These are phyloP conservation scores for Epichloe sp. DNA, from an alignment of 2,329 filamentous ascomycete species.

Conservation along the genomic window DNA sequence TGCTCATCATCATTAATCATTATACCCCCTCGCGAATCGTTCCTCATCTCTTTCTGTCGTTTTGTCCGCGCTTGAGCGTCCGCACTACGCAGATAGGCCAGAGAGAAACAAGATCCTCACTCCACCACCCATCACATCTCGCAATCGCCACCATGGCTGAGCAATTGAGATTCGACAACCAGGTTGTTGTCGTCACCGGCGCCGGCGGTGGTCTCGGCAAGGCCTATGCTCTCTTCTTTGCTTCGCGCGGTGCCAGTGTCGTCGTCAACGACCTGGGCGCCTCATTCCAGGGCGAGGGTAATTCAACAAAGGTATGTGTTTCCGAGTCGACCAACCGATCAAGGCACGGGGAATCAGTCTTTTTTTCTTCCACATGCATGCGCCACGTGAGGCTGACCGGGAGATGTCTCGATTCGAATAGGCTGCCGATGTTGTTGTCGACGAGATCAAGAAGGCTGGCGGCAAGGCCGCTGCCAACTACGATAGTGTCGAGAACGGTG, in stretches of 20 bases:
- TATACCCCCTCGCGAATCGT: neutral
- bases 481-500: constrained; percentile 84
- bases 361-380: neutral
- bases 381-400: neutral
- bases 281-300: constrained; percentile 86
- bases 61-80: constrained; percentile 5
- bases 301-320: constrained; percentile 59
- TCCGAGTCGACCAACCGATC: neutral
- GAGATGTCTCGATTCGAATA: constrained; percentile 19
- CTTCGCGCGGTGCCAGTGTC: constrained; percentile 78
- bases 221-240: constrained; percentile 83
- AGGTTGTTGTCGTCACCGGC: constrained; percentile 72
- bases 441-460: constrained; percentile 74
- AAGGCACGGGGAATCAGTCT: neutral
- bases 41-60: constrained; percentile 3
- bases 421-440: constrained; percentile 72
- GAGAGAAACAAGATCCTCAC: neutral
- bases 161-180: constrained; percentile 69
- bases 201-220: constrained; percentile 69
- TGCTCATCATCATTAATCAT: neutral
- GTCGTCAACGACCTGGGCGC: constrained; percentile 94
- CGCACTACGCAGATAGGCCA: neutral
- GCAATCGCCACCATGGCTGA: constrained; percentile 38
- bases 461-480: constrained; percentile 98
- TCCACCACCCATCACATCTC: constrained; percentile 6